Base-by-base conservation (phyloP, 805 yeast genomes). In the Blastobotrys chiropterorum region DNA sequence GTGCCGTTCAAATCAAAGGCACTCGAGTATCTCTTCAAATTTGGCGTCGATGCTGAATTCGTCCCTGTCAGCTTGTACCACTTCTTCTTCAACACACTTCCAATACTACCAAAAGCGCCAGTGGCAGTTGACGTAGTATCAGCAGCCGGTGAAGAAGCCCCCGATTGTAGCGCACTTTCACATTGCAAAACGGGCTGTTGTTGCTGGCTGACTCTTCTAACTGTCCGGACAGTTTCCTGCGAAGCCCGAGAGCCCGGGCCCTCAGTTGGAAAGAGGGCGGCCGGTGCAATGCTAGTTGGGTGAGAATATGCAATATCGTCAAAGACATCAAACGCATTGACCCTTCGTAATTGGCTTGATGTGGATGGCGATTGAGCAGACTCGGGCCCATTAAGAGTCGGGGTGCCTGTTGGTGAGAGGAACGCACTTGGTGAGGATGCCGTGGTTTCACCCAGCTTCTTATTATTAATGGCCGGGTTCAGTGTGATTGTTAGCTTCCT, bases 281-380 rank as follows among this genome's bases (percentile, higher is more conserved):
- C 53, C 20, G 59, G 51, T 2, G 58, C 50, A 49, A 57, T 56
- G 2, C 56, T 47, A 3, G 61, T 55, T 2, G 61, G 61, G 46
- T 57, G 56, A 1, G 62, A 56, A 56, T 69, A 69, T 13, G 70
- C 71, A n/a, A 61, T 60, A 34, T 64, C 68, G 51, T 69, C 72
- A 54, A 67, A 68, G 8, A 68, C 67, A 49, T 69, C 72, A 55
- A 60, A 69, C 15, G 70, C 64, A 50, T 63, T 61, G 13, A 61
- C 61, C 5, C 70, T 55, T 17, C 46, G 41, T 3, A 39, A 43
- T 53, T 46, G n/a, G 6, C 49, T 38, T 7, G 39, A 34, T 5
- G 44, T n/a, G n/a, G 43, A n/a, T 3, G 50, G 3, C 3, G 40
- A 13, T n/a, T 7, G 26, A 6, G 21, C 7, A 3, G 46, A 15